Base-by-base conservation (phyloP, 148 eudicot species). In the Vaccinium myrtillus region DNA sequence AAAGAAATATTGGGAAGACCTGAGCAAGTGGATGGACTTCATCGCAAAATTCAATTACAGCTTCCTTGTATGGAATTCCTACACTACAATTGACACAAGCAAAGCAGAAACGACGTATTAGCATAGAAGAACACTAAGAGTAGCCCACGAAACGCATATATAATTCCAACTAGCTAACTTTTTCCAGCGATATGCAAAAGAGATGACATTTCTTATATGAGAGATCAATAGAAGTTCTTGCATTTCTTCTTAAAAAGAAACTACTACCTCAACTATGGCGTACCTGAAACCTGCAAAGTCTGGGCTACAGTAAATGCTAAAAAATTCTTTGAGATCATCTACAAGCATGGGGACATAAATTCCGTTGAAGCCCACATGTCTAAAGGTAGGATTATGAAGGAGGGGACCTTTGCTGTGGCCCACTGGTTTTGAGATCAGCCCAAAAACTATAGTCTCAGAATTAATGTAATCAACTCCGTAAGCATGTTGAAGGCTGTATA, bases 21-120 rank as follows among this genome's bases (percentile, higher is more conserved):
- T 89, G 88, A 84, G 92, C 92, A 82, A 91, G 88, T 82, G 92
- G 92, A 86, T 91, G 86, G 21, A 91, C 90, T 85, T 87, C 91
- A 73, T 91, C 92, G 51, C 92, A 91, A 46, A 86, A 89, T 61
- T 59, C 84, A 36, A 69, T 83, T 51, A 84, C 86, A 82, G 92
- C 90, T 91, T 91, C 92, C 91, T 91, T 91, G 91, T 91, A 89
- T 77, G 93, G 92, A 53, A 91, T 80, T 70, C 92, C 92, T 78
- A 91, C 90, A 83, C 92, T 91, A 50, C 51, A 83, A 86, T 39
- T 5, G 71, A 80, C 74, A 43, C 54, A 54, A 32, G 23, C 23
- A 51, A 36, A 80, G 32, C 58, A 46, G 25, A 78, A 58, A 12
- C 71, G 1, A 55, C 12, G 36, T 51, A 2, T 69, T n/a, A 74